phyloP scores from a whole-genome alignment of 768 basidiomycete genomes.

The Pisolithus tinctorius region DNA sequence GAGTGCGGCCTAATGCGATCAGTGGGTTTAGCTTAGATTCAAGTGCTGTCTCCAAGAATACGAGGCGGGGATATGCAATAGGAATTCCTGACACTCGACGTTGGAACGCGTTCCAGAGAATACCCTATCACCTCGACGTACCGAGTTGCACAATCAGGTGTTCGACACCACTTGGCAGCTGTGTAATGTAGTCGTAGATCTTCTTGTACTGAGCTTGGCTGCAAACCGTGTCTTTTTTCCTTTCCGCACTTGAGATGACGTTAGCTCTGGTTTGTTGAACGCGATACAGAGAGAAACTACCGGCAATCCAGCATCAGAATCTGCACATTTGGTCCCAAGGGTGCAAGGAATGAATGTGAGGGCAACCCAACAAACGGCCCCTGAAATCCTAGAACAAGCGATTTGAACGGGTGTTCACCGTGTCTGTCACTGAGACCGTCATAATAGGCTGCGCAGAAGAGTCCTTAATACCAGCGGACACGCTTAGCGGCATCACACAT shows the following conservation, averaged over 20 bases:
- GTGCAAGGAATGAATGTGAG: conserved; percentile 77
- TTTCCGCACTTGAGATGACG: conserved; percentile 59
- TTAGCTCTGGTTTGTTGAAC: background rate
- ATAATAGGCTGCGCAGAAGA: conserved; percentile 22
- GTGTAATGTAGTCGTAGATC: conserved; percentile 55
- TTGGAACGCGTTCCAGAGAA: background rate
- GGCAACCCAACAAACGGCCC: conserved; percentile 78
- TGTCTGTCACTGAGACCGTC: conserved; percentile 67
- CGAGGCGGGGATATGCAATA: conserved; percentile 91
- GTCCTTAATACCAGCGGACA: conserved; percentile 2
- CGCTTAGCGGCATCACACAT: conserved; percentile 13
- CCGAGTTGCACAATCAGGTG: conserved; percentile 85
- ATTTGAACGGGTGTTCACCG: conserved; percentile 59
- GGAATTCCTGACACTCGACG: conserved; percentile 47
- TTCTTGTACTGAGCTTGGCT: conserved; percentile 65
- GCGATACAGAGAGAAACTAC: conserved; percentile 31
- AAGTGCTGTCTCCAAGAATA: conserved; percentile 74
- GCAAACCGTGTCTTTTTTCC: conserved; percentile 77
- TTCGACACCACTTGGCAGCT: conserved; percentile 60
- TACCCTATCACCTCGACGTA: conserved; percentile 12
- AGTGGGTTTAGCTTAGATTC: conserved; percentile 84
- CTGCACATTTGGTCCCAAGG: conserved; percentile 69
- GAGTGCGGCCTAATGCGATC: conserved; percentile 62
- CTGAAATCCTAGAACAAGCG: conserved; percentile 62
- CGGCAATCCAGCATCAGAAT: conserved; percentile 81